Base-by-base conservation (phyloP, 2,329 filamentous ascomycete species). In the Pseudocercospora eumusae region DNA sequence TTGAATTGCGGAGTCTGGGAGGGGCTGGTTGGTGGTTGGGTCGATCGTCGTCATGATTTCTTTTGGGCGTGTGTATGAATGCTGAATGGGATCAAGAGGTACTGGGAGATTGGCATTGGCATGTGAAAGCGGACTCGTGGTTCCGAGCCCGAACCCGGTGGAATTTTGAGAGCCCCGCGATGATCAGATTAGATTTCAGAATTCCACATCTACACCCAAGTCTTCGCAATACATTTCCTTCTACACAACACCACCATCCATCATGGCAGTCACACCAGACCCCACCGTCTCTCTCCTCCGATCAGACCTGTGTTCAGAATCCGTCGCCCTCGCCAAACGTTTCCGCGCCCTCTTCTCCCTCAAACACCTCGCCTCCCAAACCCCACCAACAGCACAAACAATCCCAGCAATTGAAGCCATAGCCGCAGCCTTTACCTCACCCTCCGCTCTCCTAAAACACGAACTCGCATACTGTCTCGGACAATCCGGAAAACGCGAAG, bases 311-410 rank as follows among this genome's bases (percentile, higher is more conserved):
- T 88, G 84, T 71, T 89, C 90, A 54, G 95, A 98, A 80, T 79
- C 84, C 13, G 89, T 90, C 65, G 87, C 93, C 50, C 89, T 99
- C 59, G 89, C 93, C 42, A 84, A 91, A 66, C 92, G 95, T 66
- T 99, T 98, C 80, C 92, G 95, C 71, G 93, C 95, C 47, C 90
- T 99, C 70, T 99, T 99, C 82, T 97, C 93, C 18, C 87, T 99
- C 64, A 99, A 99, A 81, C 91, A 98, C 76, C 82, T 98, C 64
- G 93, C 95, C 53, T 88, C 85, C 62, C 85, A 88, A 67, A 76
- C 83, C 40, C 84, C 84, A 9, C 77, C 84, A 0, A 85, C 81
- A 27, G 76, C 80, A 45, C 79, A 86, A 67, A 84, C 83, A 0
- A 79, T 87, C 7, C 86, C 87, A 45, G 85, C 89, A 18, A 86